phyloP scores from a whole-genome alignment of 1,284 basidiomycete species.

The Spongispora temasekensis region DNA sequence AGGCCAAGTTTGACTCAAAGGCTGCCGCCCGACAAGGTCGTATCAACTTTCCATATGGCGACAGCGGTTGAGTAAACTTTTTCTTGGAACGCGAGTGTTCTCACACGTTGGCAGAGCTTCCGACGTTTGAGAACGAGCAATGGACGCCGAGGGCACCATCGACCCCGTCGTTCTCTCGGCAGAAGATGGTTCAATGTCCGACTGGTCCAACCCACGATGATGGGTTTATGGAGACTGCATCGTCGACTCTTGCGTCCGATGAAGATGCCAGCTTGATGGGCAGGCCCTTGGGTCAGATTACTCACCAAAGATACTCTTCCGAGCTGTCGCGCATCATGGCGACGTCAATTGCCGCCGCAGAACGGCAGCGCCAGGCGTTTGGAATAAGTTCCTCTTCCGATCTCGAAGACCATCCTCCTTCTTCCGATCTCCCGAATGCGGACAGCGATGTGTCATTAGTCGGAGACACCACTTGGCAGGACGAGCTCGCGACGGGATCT shows the following conservation, averaged over 20 bases:
- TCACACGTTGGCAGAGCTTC: constrained; percentile 16
- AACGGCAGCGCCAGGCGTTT: constrained; percentile 46
- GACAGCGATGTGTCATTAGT: constrained; percentile 56
- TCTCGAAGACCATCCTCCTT: constrained; percentile 25
- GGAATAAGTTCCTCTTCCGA: constrained; percentile 45
- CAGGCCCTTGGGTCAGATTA: not conserved
- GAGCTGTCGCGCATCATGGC: constrained; percentile 28
- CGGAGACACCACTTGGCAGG: constrained; percentile 43
- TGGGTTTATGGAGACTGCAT: constrained; percentile 10
- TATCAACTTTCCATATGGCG: not conserved
- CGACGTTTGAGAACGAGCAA: constrained; percentile 15
- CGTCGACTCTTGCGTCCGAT: constrained; percentile 17
- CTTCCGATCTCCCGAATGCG: constrained; percentile 39
- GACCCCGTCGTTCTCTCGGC: constrained; percentile 8
- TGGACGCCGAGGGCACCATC: constrained; percentile 20
- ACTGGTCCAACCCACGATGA: not conserved
- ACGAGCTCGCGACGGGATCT: constrained; percentile 50
- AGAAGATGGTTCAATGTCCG: constrained; percentile 4
- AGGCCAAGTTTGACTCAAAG: constrained; percentile 10
- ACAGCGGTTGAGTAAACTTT: constrained; percentile 18
- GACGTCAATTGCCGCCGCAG: constrained; percentile 42
- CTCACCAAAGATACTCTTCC: constrained; percentile 1
- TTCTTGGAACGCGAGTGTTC: not conserved
- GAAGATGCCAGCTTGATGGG: constrained; percentile 9
- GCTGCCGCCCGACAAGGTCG: constrained; percentile 7